Conservation (phyloP, 2,329 filamentous ascomycete species). For the Stagonosporopsis vannaccii region DNA sequence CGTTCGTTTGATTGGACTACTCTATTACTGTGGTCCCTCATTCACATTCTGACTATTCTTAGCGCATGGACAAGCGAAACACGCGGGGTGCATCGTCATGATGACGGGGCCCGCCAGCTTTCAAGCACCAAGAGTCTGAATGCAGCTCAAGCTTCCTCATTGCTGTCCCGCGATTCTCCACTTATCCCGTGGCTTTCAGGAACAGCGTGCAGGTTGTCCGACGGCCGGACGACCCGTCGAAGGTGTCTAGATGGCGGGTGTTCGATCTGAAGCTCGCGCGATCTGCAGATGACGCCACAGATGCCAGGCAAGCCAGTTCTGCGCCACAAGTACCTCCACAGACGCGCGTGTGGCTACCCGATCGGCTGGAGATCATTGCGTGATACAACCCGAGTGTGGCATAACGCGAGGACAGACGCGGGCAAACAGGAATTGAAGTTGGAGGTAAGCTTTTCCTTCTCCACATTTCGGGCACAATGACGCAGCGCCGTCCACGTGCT, state of each 20-base stretch:
- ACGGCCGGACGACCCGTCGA: neutral
- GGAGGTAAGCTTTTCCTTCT: constrained; percentile 34
- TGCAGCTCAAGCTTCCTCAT: neutral
- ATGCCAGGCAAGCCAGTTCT: constrained; percentile 7
- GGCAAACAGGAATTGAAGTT: constrained; percentile 33
- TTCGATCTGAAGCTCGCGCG: constrained; percentile 21
- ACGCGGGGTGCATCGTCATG: constrained; percentile 13
- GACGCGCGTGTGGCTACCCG: constrained; percentile 17
- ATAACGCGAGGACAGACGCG: constrained; percentile 10
- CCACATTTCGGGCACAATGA: constrained; percentile 36
- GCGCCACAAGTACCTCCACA: constrained; percentile 14
- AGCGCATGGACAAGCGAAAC: neutral
- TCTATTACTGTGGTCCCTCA: constrained; percentile 11
- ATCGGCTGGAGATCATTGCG: constrained; percentile 22
- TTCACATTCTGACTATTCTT: constrained; percentile 6
- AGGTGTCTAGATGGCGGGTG: neutral
- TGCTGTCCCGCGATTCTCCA: constrained; percentile 18
- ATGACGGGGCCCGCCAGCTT: constrained; percentile 8
- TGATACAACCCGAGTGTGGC: constrained; percentile 10
- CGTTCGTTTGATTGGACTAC: constrained; percentile 5
- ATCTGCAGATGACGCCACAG: constrained; percentile 28
- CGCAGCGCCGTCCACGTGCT: constrained; percentile 33
- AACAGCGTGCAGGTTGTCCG: constrained; percentile 3
- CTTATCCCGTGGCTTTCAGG: constrained; percentile 18
- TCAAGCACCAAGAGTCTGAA: neutral